Evolutionary conservation across 176 grass and related monocot species (phyloP), one percentile per base, ranked within the genome.

Genomic region (Paspalum notatum): DNA sequence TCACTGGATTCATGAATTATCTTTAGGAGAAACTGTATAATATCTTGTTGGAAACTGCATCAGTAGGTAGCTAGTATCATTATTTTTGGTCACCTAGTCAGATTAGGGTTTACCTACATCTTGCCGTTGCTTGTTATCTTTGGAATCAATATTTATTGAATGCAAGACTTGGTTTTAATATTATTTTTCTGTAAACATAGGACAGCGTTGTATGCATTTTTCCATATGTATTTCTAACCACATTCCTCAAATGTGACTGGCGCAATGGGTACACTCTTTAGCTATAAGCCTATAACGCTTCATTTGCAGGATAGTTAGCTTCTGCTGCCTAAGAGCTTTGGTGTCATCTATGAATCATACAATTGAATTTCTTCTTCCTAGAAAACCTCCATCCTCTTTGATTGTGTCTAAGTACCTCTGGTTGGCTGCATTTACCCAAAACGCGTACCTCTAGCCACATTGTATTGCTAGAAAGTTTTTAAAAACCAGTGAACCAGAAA

Each of bases 51-150:
- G 17, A 85, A 75, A 63, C 21, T 63, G 12, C 75, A 72, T 1
- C 17, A 37, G 41, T 71, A 56, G 7, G 24, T 43, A 25, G 6
- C 13, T n/a, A 60, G 47, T 64, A 8, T 56, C 17, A n/a, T 39
- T 62, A 10, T 39, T 56, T 66, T 47, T 39, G 20, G 18, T 41
- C 63, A 40, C 5, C 25, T 51, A 57, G 22, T 52, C 1, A 73
- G 18, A 72, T 84, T 71, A 60, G 78, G n/a, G 45, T 20, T 78
- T 43, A 71, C 11, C 11, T 62, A 53, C 8, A 63, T 20, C 15
- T 47, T 2, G 52, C 0, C 12, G 4, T 46, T 27, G 14, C 14
- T 26, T 21, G 11, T 78, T 6, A 61, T 60, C 14, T 7, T 15
- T 43, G 14, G 52, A 45, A 65, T 56, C 5, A 41, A 57, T 47